These are phyloP conservation scores for Dothistroma pini DNA, from an alignment of 2,329 filamentous ascomycete genomes.

Conservation along the genomic window DNA sequence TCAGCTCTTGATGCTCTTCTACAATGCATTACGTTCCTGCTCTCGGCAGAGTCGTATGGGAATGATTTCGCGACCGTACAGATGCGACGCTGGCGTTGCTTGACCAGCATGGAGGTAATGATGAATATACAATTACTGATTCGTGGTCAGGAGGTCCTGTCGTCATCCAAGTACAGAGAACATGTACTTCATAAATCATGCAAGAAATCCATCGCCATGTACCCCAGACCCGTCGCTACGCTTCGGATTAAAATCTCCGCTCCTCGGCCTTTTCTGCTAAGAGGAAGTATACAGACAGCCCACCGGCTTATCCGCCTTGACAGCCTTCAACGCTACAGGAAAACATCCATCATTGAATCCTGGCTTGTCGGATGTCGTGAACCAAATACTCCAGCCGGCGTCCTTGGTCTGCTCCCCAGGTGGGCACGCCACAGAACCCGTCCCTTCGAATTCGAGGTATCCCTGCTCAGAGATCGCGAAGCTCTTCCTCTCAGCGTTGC, in stretches of 20 bases:
- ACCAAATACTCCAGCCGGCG: slow-evolving; percentile 13
- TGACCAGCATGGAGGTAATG: not conserved
- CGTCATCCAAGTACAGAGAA: no score
- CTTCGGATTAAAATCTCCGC: no score
- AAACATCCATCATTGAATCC: slow-evolving; percentile 11
- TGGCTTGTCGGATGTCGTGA: slow-evolving; percentile 10
- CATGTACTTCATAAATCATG: no score
- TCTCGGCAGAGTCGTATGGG: not conserved
- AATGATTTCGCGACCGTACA: slow-evolving; percentile 2
- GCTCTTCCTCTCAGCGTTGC: slow-evolving; percentile 5
- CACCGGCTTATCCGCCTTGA: slow-evolving; percentile 8
- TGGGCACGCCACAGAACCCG: slow-evolving; percentile 14
- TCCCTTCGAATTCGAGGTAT: slow-evolving; percentile 13
- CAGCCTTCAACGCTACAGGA: slow-evolving; percentile 7
- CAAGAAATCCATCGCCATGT: no score
- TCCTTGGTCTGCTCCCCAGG: not conserved
- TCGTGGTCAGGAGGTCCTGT: no score
- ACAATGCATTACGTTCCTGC: slow-evolving; percentile 6
- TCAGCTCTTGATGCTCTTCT: not conserved
- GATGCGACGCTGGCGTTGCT: slow-evolving; percentile 1
- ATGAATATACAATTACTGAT: no score
- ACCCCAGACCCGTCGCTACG: no score
- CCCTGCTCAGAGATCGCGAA: slow-evolving; percentile 11
- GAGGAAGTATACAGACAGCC: slow-evolving; percentile 11
- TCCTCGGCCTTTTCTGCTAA: no score